Evolutionary conservation across 202 grass and related monocot genomes (phyloP), one percentile per base, ranked within the genome.

Genomic region (Panicum hallii): DNA sequence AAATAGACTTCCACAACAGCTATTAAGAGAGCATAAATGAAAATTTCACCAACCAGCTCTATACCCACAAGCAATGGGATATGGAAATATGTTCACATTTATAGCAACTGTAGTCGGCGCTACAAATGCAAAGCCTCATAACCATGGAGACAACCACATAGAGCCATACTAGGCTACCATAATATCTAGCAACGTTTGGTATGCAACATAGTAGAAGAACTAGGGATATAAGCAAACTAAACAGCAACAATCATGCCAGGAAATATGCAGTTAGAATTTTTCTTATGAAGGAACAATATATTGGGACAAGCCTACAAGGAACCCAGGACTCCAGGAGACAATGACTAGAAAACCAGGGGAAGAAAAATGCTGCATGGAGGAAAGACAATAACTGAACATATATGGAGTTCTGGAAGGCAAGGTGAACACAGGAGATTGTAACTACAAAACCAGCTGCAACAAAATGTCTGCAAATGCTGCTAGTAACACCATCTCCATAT

Each of bases 361-460:
- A 44, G 3, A 81, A 47, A 41, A 64, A 44, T 9, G 13, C 11
- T 75, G 14, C 40, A 14, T 48, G 23, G 9, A 28, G 54, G 20
- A 43, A 68, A 62, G 73, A 28, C 6, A 69, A 50, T 79, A 63
- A 42, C 38, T 20, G 14, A 82, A 50, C n/a, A 44, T 15, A 75
- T 68, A 28, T 67, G 61, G 4, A 19, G 42, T 6, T 68, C 26
- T 64, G 53, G 41, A 77, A 60, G 9, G 48, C 8, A 81, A 67
- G 48, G 30, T 54, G 32, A 80, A 22, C 6, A 65, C 48, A 45
- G 13, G 7, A 67, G 47, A 46, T 14, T 36, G 47, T 79, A 43
- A 15, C 20, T 61, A 63, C 55, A 76, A 56, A n/a, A 60, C 7
- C 5, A 47, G 42, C 44, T 14, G 32, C 26, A 54, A 67, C 19